Evolutionary conservation across 2,329 filamentous ascomycete genomes (phyloP).

Genomic region (Nothophoma quercina): DNA sequence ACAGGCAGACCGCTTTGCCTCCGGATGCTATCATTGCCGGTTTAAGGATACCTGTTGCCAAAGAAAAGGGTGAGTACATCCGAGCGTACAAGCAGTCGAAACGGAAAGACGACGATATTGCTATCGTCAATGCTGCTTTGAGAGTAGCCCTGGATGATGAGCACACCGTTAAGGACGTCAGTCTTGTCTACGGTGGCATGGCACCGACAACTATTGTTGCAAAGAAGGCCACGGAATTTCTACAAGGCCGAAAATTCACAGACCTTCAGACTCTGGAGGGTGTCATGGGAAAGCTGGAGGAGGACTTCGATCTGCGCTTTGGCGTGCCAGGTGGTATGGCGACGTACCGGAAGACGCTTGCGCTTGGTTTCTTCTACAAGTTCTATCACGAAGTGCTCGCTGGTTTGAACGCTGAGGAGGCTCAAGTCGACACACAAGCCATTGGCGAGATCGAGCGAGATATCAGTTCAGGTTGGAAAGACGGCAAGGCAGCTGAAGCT

Average conservation of each 20-base stretch:
- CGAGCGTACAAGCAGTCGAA: conserved; percentile 96
- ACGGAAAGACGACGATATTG: conserved; percentile 97
- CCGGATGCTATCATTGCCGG: conserved; percentile 84
- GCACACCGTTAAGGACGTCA: conserved; percentile 75
- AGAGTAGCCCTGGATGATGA: conserved; percentile 74
- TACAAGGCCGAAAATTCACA: conserved; percentile 80
- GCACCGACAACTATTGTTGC: conserved; percentile 89
- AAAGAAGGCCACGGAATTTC: conserved; percentile 75
- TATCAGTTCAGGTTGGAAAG: conserved; percentile 81
- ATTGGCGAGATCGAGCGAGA: conserved; percentile 84
- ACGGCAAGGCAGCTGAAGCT: conserved; percentile 74
- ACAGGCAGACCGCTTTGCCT: conserved; percentile 82
- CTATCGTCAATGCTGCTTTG: conserved; percentile 90
- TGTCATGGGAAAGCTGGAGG: conserved; percentile 85
- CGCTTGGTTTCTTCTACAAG: conserved; percentile 93
- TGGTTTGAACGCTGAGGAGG: conserved; percentile 62
- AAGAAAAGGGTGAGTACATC: conserved; percentile 80
- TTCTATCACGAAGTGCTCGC: conserved; percentile 91
- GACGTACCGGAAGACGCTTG: conserved; percentile 89
- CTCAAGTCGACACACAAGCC: conserved; percentile 72
- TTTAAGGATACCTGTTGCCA: conserved; percentile 82
- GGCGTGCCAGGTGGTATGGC: conserved; percentile 97
- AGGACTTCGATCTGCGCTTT: conserved; percentile 87
- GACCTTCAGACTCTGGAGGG: conserved; percentile 86
- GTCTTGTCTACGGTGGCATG: conserved; percentile 94